phyloP scores from a whole-genome alignment of 495 filamentous ascomycete genomes.

The Symbiotaphrina buchneri region DNA sequence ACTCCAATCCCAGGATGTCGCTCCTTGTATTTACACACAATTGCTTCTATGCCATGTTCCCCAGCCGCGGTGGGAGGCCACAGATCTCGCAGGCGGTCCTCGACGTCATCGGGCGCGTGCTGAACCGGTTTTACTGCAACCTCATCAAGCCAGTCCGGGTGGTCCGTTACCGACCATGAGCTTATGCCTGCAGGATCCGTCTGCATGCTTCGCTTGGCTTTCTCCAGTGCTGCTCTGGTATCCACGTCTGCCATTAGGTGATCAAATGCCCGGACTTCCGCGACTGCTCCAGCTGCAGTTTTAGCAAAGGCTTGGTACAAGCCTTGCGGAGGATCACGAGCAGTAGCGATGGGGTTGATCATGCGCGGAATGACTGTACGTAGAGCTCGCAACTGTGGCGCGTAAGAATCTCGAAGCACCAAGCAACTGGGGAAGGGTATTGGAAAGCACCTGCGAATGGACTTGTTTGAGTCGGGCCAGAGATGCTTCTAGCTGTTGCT shows the following conservation, averaged over 20 bases:
- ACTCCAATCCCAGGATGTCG: no score
- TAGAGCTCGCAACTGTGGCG: slow-evolving; percentile 1
- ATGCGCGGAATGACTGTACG: slow-evolving; percentile 3
- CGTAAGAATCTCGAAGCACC: background rate
- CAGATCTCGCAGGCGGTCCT: no score
- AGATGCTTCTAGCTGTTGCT: slow-evolving; percentile 1
- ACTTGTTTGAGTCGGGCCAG: slow-evolving; percentile 1
- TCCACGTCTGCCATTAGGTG: slow-evolving; percentile 4
- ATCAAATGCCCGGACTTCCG: slow-evolving; percentile 8
- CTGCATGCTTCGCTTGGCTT: slow-evolving; percentile 8
- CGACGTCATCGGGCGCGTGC: slow-evolving; percentile 1
- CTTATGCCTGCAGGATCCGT: slow-evolving; percentile 6
- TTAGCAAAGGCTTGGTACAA: slow-evolving; percentile 6
- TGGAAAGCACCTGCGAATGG: slow-evolving; percentile 1
- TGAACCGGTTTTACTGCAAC: no score
- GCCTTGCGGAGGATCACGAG: slow-evolving; percentile 1
- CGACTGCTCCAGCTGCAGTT: slow-evolving; percentile 5
- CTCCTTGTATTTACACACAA: no score
- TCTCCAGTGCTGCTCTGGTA: slow-evolving; percentile 6
- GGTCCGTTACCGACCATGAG: slow-evolving; percentile 10
- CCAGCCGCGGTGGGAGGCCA: no score
- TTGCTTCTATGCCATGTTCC: no score
- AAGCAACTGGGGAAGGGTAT: background rate
- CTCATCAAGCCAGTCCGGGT: slow-evolving; percentile 9
- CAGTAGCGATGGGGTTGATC: slow-evolving; percentile 1